A percentile compares a stretch with the other conserved stretches of the same genome.
Conservation (phyloP, 352 stramenopile species). For the Phytophthora gonapodyides region DNA sequence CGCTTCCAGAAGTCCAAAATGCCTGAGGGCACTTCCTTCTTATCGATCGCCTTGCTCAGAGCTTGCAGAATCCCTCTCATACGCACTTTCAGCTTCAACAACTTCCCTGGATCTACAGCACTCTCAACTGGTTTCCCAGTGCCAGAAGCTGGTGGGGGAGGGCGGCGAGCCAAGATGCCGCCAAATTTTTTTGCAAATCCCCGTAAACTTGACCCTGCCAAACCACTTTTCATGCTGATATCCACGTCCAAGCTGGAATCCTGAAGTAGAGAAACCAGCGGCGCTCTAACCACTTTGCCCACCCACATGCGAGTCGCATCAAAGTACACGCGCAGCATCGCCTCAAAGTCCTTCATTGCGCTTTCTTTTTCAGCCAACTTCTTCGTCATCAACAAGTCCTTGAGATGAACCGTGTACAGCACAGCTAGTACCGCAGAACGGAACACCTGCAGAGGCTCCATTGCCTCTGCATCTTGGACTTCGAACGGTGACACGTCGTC, state of each 20-base stretch:
- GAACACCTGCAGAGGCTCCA: slow-evolving; percentile 47
- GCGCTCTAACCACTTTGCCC: slow-evolving; percentile 46
- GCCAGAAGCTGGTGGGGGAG: slow-evolving; percentile 3
- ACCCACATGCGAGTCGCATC: slow-evolving; percentile 71
- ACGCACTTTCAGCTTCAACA: slow-evolving; percentile 66
- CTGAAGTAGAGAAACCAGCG: slow-evolving; percentile 59
- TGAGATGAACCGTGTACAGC: slow-evolving; percentile 30
- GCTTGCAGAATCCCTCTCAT: slow-evolving; percentile 58
- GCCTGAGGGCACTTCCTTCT: slow-evolving; percentile 49
- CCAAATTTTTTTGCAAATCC: slow-evolving; percentile 59
- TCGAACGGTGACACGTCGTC: slow-evolving; percentile 37
- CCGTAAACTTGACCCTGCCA: slow-evolving; percentile 34
- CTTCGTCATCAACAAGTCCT: slow-evolving; percentile 40
- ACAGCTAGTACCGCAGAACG: slow-evolving; percentile 44
- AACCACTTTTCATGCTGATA: slow-evolving; percentile 35
- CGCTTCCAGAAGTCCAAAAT: slow-evolving; percentile 66
- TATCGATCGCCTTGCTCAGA: slow-evolving; percentile 54
- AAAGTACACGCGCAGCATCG: slow-evolving; percentile 69
- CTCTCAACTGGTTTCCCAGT: neutral
- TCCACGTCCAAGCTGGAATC: slow-evolving; percentile 56
- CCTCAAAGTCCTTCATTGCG: slow-evolving; percentile 55
- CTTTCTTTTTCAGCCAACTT: slow-evolving; percentile 46
- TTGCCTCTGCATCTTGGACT: slow-evolving; percentile 25
- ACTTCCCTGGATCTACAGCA: slow-evolving; percentile 25
- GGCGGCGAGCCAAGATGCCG: slow-evolving; percentile 37